phyloP scores from a whole-genome alignment of 345 rosid genomes.

The Excoecaria cochinchinensis region DNA sequence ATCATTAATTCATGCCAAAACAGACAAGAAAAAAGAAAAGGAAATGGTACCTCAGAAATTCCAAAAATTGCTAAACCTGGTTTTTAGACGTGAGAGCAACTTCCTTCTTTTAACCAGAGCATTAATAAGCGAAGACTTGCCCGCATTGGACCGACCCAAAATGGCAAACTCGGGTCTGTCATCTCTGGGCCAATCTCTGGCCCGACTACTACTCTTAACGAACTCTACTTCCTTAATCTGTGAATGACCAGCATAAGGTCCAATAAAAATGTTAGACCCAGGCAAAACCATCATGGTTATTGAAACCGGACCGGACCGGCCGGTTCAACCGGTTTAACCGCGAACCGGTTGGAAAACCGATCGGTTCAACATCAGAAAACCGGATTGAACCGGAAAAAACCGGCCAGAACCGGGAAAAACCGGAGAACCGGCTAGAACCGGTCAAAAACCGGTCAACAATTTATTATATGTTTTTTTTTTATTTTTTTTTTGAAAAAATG shows the following conservation, averaged over 20 bases:
- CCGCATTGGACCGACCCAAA: slow-evolving; percentile 89
- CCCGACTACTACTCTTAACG: slow-evolving; percentile 81
- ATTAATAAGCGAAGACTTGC: slow-evolving; percentile 92
- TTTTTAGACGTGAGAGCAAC: slow-evolving; percentile 94
- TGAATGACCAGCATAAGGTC: slow-evolving; percentile 86
- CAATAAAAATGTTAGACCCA: slow-evolving; percentile 82
- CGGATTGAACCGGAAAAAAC: too few relatives aligned
- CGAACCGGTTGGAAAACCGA: too few relatives aligned
- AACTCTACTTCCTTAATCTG: slow-evolving; percentile 88
- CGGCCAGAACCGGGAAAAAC: too few relatives aligned
- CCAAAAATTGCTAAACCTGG: slow-evolving; percentile 50
- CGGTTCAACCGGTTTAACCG: too few relatives aligned
- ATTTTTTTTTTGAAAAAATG: too few relatives aligned
- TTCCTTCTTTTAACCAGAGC: slow-evolving; percentile 78
- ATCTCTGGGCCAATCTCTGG: slow-evolving; percentile 85
- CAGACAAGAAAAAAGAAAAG: neutral
- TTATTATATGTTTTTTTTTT: too few relatives aligned
- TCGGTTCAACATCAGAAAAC: too few relatives aligned
- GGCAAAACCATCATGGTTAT: slow-evolving; percentile 79
- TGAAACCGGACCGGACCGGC: too few relatives aligned
- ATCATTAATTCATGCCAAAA: slow-evolving; percentile 3
- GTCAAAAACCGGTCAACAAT: too few relatives aligned
- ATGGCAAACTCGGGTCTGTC: slow-evolving; percentile 85
- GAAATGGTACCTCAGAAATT: neutral
- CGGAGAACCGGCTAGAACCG: too few relatives aligned